These are phyloP conservation scores for Colletotrichum sp. DNA, from an alignment of 2,329 filamentous ascomycete genomes.

Conservation along the genomic window DNA sequence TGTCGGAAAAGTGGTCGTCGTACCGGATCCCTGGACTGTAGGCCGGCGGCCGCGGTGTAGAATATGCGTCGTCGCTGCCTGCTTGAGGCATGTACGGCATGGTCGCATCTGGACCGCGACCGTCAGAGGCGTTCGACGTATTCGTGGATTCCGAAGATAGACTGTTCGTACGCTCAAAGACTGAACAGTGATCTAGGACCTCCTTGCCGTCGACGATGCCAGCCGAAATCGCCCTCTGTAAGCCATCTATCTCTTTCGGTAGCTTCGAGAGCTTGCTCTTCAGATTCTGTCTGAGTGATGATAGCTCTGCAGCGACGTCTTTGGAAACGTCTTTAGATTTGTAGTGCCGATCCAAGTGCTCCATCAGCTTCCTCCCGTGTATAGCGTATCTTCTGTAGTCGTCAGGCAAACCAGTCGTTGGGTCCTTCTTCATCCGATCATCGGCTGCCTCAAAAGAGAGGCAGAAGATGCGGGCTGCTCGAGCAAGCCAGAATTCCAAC, in stretches of 20 bases:
- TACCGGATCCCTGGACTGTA: background rate
- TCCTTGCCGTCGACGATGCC: slow-evolving; percentile 40
- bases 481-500: slow-evolving; percentile 53
- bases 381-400: slow-evolving; percentile 59
- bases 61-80: slow-evolving; percentile 28
- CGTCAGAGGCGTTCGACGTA: slow-evolving; percentile 27
- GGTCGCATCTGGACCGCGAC: slow-evolving; percentile 29
- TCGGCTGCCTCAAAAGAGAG: slow-evolving; percentile 53
- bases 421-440: slow-evolving; percentile 44
- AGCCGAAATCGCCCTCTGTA: slow-evolving; percentile 45
- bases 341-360: slow-evolving; percentile 43
- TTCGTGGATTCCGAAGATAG: slow-evolving; percentile 51
- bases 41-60: background rate
- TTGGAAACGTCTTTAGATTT: slow-evolving; percentile 2
- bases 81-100: slow-evolving; percentile 34
- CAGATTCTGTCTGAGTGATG: slow-evolving; percentile 35
- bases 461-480: slow-evolving; percentile 53
- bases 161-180: slow-evolving; percentile 57
- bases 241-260: slow-evolving; percentile 44
- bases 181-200: slow-evolving; percentile 41
- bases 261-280: slow-evolving; percentile 41
- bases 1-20: slow-evolving; percentile 17
- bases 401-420: slow-evolving; percentile 45
- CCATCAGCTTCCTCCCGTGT: slow-evolving; percentile 52
- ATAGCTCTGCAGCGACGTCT: slow-evolving; percentile 32